phyloP scores from a whole-genome alignment of 768 basidiomycete genomes.

The Trametes gibbosa region DNA sequence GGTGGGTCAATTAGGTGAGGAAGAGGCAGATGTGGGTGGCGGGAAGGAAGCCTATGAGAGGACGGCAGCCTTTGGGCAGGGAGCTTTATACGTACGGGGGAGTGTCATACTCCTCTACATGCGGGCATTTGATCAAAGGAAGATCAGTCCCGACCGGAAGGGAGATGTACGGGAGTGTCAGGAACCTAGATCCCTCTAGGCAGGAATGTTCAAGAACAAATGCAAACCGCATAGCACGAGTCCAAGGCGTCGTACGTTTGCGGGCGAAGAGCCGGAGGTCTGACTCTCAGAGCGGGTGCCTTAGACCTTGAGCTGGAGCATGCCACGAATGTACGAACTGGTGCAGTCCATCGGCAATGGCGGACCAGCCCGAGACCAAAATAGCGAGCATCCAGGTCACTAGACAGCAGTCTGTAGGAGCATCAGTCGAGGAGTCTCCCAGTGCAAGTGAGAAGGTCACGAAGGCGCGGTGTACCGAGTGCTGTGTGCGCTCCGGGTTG shows the following conservation, averaged over 20 bases:
- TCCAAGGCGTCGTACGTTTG: not conserved
- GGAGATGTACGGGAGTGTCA: not conserved
- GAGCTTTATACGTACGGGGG: not conserved
- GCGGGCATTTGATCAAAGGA: not conserved
- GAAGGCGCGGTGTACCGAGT: too few species aligned
- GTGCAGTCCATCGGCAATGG: too few species aligned
- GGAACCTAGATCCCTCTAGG: constrained; percentile 5
- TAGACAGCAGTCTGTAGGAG: not conserved
- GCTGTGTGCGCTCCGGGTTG: not conserved
- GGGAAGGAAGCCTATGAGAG: not conserved
- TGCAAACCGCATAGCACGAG: not conserved
- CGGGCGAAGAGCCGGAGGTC: not conserved
- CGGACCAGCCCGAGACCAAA: too few species aligned
- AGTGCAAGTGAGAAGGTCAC: not conserved
- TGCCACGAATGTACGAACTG: too few species aligned
- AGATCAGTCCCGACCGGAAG: not conserved
- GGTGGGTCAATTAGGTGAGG: not conserved
- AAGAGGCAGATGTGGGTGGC: not conserved
- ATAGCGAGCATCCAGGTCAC: too few species aligned
- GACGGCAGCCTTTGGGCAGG: not conserved
- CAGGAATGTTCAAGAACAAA: not conserved
- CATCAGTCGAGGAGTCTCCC: not conserved
- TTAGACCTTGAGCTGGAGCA: too few species aligned
- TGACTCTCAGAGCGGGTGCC: not conserved
- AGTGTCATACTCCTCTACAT: not conserved